Evolutionary conservation across 1,284 basidiomycete genomes (phyloP), one percentile per base, ranked within the genome.

Genomic region (Ceratorhiza oryzae-sativae): DNA sequence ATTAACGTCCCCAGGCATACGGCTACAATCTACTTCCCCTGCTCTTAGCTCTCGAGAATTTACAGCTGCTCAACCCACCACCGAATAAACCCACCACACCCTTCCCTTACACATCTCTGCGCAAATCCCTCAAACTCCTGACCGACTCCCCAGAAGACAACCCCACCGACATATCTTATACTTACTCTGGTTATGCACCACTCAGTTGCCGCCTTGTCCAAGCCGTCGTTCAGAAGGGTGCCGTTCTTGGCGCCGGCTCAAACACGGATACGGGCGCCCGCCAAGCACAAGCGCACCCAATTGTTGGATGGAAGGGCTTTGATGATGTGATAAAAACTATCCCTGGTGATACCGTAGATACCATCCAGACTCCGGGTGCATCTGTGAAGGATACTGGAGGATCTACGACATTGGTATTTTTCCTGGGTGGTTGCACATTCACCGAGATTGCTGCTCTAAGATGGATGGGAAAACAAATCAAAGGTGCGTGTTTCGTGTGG

Each of bases 381-480:
- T 46, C 56, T 4, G 67, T 60, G 8, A 71, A 71, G 45, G 67
- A 71, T 15, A 78, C 78, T 8, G 73, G 78, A 74, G 81, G 86
- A 3, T 89, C 87, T 2, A 97, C 92, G 2, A 98, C 95, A 1
- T 87, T 97, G 25, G 93, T 99, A 10, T 98, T 98, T 82, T 98
- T 98, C 87, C 82, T 99, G n/a, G 97, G 97, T 41, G 97, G 97
- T 2, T 96, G 96, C 79, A 99, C 97, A 5, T 97, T 93, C 77
- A 96, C 97, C 6, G 97, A 99, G 83, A 93, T 99, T 70, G 90
- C 96, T 23, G 96, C 97, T 9, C 80, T 99, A 76, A 85, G 97
- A 77, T 97, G 94, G 91, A 91, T 97, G 80, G 86, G 88, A 73
- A 86, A 88, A 76, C 93, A 95, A 79, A 90, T 90, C 75, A 86